A percentile compares a stretch with the other conserved stretches of the same genome.
Conservation (phyloP, 108 stramenopile genomes). For the Ochromonas danica region DNA sequence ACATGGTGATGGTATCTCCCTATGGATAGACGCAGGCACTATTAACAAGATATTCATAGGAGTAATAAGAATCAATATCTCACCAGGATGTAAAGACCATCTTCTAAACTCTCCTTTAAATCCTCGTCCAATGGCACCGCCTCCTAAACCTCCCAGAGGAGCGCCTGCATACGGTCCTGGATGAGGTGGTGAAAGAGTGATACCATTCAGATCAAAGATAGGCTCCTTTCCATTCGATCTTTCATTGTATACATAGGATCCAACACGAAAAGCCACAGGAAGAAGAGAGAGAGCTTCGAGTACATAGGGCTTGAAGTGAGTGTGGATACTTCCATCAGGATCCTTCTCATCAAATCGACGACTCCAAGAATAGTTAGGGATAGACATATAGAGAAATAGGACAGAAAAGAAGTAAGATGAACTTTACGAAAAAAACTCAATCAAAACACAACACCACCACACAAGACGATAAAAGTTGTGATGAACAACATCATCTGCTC, state of each 20-base stretch:
- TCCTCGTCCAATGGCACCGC: constrained; percentile 49
- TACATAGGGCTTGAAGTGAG: constrained; percentile 8
- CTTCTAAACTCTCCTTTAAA: constrained; percentile 49
- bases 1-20: constrained; percentile 38
- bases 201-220: constrained; percentile 48
- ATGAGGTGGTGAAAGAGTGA: constrained; percentile 38
- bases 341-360: background rate
- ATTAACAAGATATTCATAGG: too few relatives aligned
- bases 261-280: constrained; percentile 45
- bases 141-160: constrained; percentile 46
- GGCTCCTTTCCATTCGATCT: constrained; percentile 38
- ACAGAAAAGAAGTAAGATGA: too few relatives aligned
- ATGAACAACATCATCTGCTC: too few relatives aligned
- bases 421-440: too few relatives aligned
- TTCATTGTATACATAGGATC: constrained; percentile 42
- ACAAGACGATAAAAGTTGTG: too few relatives aligned
- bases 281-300: constrained; percentile 40
- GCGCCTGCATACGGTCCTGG: constrained; percentile 49
- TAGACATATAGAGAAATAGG: too few relatives aligned
- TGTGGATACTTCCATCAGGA: background rate
- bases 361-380: background rate
- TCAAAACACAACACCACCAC: too few relatives aligned
- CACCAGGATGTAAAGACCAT: constrained; percentile 48
- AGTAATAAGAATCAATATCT: too few relatives aligned
- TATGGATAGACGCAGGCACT: too few relatives aligned